These are phyloP conservation scores for Aspergillus haitiensis DNA, from an alignment of 495 filamentous ascomycete genomes.

Conservation along the genomic window DNA sequence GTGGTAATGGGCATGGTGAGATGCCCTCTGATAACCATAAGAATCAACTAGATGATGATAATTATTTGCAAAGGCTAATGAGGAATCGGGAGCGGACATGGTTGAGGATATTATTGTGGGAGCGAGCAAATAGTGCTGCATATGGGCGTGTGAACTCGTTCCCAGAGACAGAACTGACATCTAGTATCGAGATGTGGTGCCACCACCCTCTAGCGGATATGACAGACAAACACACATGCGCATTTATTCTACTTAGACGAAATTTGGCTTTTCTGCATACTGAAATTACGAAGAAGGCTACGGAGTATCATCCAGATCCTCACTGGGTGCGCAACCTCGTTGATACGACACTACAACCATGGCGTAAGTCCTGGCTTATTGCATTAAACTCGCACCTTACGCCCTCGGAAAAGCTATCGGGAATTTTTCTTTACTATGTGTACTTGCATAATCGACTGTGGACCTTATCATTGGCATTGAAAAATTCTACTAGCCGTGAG, in stretches of 20 bases:
- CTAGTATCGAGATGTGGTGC: constrained; percentile 29
- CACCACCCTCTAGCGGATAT: constrained; percentile 27
- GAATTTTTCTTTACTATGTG: constrained; percentile 27
- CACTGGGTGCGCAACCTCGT: constrained; percentile 31
- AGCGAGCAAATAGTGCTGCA: constrained; percentile 33
- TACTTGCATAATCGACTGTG: constrained; percentile 31
- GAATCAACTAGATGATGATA: neutral
- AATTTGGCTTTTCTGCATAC: constrained; percentile 20
- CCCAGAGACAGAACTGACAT: constrained; percentile 29
- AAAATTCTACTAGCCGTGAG: constrained; percentile 9
- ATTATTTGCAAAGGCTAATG: constrained; percentile 17
- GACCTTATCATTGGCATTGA: constrained; percentile 31
- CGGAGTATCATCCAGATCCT: constrained; percentile 9
- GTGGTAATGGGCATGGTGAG: neutral
- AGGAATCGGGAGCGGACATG: constrained; percentile 32
- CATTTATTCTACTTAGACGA: constrained; percentile 27
- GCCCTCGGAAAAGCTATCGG: constrained; percentile 23
- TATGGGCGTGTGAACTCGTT: constrained; percentile 26
- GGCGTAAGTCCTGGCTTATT: constrained; percentile 26
- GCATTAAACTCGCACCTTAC: neutral
- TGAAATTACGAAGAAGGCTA: constrained; percentile 16
- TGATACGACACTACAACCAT: constrained; percentile 21
- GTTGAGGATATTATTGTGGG: constrained; percentile 33
- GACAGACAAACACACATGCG: constrained; percentile 31
- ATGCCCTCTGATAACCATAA: neutral